Percentiles rank a stretch among this genome's conserved stretches.
These are phyloP conservation scores for Fraxinus albicans DNA, from an alignment of 305 asterid genomes.

Conservation along the genomic window DNA sequence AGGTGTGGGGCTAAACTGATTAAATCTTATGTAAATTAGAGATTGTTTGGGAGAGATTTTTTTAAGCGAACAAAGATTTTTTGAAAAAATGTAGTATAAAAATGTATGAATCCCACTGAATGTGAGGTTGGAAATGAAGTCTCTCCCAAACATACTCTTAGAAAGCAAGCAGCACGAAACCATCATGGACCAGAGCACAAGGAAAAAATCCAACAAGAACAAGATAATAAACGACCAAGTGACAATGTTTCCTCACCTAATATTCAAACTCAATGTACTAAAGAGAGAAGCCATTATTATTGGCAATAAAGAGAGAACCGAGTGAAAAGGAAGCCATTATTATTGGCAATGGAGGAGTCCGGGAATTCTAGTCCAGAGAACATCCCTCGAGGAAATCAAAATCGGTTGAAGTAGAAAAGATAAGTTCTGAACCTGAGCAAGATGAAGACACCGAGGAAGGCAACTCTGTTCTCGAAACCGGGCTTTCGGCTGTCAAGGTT, in stretches of 20 bases:
- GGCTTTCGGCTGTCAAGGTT: conserved; percentile 16
- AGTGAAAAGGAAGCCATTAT: neutral
- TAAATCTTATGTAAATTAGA: neutral
- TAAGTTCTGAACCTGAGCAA: neutral
- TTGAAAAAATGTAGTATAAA: too few relatives aligned
- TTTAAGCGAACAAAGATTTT: too few relatives aligned
- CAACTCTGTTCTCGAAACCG: neutral
- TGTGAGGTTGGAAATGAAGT: neutral
- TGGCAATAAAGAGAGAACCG: neutral
- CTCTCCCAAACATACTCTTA: neutral
- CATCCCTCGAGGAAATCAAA: conserved; percentile 10
- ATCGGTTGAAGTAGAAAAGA: neutral
- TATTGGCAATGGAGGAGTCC: conserved; percentile 1
- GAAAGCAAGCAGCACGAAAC: neutral
- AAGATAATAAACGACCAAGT: neutral
- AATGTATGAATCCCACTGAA: neutral
- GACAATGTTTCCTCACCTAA: neutral
- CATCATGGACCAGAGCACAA: neutral
- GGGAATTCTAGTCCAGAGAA: neutral
- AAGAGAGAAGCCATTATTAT: too few relatives aligned
- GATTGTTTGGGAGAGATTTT: too few relatives aligned
- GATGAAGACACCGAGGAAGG: neutral
- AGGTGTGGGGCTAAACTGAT: neutral
- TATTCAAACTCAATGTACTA: conserved; percentile 1
- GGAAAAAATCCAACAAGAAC: neutral